Percentiles rank a stretch among this genome's conserved stretches.
These are phyloP conservation scores for Capsella rubella DNA, from an alignment of 441 rosid species.

Conservation along the genomic window DNA sequence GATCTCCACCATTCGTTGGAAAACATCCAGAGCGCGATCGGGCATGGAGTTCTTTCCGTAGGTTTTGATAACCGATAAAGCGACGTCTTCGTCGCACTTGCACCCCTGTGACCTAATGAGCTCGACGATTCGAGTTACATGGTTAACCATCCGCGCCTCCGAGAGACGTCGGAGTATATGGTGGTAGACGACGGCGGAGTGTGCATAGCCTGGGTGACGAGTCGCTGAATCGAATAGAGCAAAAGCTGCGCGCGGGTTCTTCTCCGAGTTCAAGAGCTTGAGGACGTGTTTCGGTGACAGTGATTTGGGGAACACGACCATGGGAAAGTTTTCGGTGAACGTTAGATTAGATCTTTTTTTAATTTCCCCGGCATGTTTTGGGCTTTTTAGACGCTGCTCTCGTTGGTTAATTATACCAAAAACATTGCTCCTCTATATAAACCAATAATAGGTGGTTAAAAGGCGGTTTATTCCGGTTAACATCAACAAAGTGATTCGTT, in stretches of 20 bases:
- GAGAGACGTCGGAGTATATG: slow-evolving; percentile 80
- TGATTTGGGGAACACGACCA: slow-evolving; percentile 57
- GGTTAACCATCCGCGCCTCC: slow-evolving; percentile 52
- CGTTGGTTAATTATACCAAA: too few relatives aligned
- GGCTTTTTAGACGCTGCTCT: too few relatives aligned
- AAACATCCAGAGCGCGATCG: slow-evolving; percentile 62
- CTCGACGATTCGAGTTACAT: slow-evolving; percentile 64
- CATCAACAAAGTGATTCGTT: slow-evolving; percentile 57
- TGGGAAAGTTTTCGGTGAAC: too few relatives aligned
- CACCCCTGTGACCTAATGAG: slow-evolving; percentile 56
- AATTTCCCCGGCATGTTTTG: too few relatives aligned
- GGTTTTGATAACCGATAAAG: slow-evolving; percentile 65
- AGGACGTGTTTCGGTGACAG: slow-evolving; percentile 67
- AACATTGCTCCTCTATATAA: too few relatives aligned
- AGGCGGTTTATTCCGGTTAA: slow-evolving; percentile 46
- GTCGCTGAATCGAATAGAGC: slow-evolving; percentile 70
- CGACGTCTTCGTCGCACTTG: slow-evolving; percentile 73
- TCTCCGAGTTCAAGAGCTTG: slow-evolving; percentile 67
- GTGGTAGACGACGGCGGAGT: slow-evolving; percentile 69
- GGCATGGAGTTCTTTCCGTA: slow-evolving; percentile 70
- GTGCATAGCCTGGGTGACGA: slow-evolving; percentile 56
- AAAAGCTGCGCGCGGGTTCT: slow-evolving; percentile 58
- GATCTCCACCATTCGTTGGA: slow-evolving; percentile 64
- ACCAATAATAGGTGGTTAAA: slow-evolving; percentile 17
- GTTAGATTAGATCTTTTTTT: too few relatives aligned